A percentile compares a stretch with the other conserved stretches of the same genome.
Conservation (phyloP, 2,329 filamentous ascomycete genomes). For the Colletotrichum horii region DNA sequence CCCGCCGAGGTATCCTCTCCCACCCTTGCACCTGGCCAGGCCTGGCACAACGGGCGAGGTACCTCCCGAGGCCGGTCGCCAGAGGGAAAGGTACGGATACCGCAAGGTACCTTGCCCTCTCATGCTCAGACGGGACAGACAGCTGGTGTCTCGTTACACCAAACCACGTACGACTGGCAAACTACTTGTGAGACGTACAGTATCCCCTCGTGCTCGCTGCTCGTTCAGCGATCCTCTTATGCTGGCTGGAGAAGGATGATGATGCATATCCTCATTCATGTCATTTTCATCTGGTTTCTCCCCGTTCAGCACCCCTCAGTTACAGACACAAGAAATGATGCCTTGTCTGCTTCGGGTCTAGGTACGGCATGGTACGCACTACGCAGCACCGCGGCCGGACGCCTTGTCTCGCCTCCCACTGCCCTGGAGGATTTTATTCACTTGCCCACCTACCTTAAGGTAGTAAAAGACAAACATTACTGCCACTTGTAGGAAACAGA, state of each 20-base stretch:
- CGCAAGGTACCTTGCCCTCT: neutral
- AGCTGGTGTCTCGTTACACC: conserved; percentile 8
- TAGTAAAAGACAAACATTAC: neutral
- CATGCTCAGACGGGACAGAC: neutral
- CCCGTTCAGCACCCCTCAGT: neutral
- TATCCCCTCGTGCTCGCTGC: conserved; percentile 5
- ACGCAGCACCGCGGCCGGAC: neutral
- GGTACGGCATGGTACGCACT: neutral
- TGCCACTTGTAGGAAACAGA: neutral
- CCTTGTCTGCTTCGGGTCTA: neutral
- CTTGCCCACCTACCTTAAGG: neutral
- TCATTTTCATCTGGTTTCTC: neutral
- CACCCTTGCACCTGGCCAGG: neutral
- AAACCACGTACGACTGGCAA: neutral
- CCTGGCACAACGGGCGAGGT: neutral
- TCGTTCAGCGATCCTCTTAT: neutral
- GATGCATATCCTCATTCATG: neutral
- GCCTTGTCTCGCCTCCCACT: neutral
- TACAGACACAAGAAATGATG: neutral
- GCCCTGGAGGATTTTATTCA: neutral
- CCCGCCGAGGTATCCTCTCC: neutral
- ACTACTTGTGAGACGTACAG: conserved; percentile 2
- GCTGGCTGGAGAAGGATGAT: neutral
- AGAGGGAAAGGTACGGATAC: neutral
- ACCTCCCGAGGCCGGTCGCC: neutral